Evolutionary conservation across 2,329 filamentous ascomycete species (phyloP), one percentile per base, ranked within the genome.

Genomic region (Fulvia fulva): DNA sequence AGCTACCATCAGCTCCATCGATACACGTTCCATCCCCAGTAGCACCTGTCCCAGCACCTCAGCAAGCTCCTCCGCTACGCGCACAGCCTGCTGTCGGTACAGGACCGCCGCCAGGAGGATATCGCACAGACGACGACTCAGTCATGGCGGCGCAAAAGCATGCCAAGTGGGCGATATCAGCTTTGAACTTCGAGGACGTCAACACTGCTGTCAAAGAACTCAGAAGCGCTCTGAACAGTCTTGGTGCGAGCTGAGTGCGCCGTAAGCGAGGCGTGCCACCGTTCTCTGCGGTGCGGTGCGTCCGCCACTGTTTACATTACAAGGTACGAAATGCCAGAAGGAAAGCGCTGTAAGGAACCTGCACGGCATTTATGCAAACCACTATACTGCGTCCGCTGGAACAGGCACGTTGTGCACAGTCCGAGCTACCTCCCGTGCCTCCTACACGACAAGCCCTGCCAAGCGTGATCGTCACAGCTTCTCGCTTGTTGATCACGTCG

Each of bases 111-210:
- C 21, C 62, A 16, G 81, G 71, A 4, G 70, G 71, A 1, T 77
- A 88, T 54, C 78, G 75, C 4, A 78, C 75, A 11, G 90, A 96
- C 63, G 87, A 91, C 63, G 78, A 81, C 59, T 80, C 88, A 0
- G 87, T 97, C 34, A 78, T 84, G 34, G 83, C 87, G 67, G 93
- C 94, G 4, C 91, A 96, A 73, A 99, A 97, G 72, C 94, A 97
- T 76, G 92, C 93, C 1, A 91, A 91, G 68, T 99, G 91, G 90
- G 94, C 94, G 0, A 96, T 97, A 44, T 97, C 92, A 11, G 94
- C 94, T 0, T 77, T 99, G 50, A 96, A 97, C 68, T 99, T 99
- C 74, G 94, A 99, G 66, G 94, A 99, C 72, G 89, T 96, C 1
- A 81, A 87, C 1, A 99, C 94, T 0, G 94, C 94, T 0, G 87